Evolutionary conservation across 2,329 filamentous ascomycete species (phyloP).

Genomic region (Didymella pinodella): DNA sequence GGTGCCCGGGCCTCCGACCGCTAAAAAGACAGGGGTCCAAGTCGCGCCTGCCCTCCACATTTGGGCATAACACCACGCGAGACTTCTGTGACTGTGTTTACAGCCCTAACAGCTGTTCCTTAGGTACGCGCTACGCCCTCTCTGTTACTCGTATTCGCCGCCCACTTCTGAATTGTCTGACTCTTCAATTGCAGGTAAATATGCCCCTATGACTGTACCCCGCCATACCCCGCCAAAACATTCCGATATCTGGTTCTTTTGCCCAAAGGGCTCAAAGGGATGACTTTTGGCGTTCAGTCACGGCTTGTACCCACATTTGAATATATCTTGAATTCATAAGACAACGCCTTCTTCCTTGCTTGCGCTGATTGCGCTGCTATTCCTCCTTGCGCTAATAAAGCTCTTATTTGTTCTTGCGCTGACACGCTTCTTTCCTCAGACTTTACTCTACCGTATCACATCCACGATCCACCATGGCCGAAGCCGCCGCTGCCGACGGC

Average conservation of each 20-base stretch:
- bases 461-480: constrained; percentile 40
- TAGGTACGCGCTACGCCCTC: constrained; percentile 19
- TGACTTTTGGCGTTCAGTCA: constrained; percentile 18
- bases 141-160: constrained; percentile 4
- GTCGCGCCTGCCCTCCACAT: constrained; percentile 41
- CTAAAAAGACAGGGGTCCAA: constrained; percentile 19
- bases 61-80: constrained; percentile 36
- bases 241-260: constrained; percentile 23
- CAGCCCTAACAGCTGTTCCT: constrained; percentile 10
- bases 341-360: background rate
- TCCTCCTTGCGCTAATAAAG: too few relatives aligned
- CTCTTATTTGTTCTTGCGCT: constrained; percentile 12
- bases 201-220: constrained; percentile 32
- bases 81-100: constrained; percentile 31
- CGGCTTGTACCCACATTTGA: constrained; percentile 16
- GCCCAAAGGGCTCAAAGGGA: constrained; percentile 23
- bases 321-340: constrained; percentile 1
- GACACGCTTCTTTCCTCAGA: constrained; percentile 16
- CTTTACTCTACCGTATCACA: constrained; percentile 1
- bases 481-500: constrained; percentile 46
- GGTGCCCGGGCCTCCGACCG: constrained; percentile 33
- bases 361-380: constrained; percentile 15
- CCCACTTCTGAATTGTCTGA: constrained; percentile 26
- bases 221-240: constrained; percentile 45
- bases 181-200: constrained; percentile 35